Base-by-base conservation (phyloP, 208 protist genomes). In the Porcisia hertigi region DNA sequence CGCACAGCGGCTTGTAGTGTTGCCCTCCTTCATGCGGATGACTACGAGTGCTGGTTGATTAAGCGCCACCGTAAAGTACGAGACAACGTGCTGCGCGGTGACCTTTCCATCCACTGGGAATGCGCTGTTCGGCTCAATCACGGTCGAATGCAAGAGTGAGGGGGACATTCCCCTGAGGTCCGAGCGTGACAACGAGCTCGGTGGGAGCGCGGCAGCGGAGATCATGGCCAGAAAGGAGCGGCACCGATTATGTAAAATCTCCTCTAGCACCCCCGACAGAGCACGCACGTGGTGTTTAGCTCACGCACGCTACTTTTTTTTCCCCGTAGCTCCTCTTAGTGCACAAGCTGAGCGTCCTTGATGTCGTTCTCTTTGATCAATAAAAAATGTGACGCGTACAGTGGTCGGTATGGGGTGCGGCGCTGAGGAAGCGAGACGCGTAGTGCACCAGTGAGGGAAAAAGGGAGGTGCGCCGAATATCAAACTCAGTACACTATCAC, bases 11-110 rank as follows among this genome's bases (percentile, higher is more conserved):
- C 89, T 85, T 2, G 89, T 88, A 25, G 81, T 89, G 81, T 93
- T 95, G 52, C 86, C 88, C 82, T 98, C 92, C 71, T 93, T 91
- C 79, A 96, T 87, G 23, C 86, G 81, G 45, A 98, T 81, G 34
- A 81, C 90, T 30, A 97, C 79, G 49, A 89, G 83, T 30, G 74
- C 84, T 9, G 85, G 84, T 34, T 87, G 73, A 11, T 73, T 57
- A 4, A 96, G 63, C 3, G 70, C 47, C 52, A 97, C 84, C 20
- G 72, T 63, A 75, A 94, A 97, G 73, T 91, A 92, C 30, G 89
- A 65, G 4, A 84, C 81, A 1, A 90, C 90, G 47, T 88, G 78
- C 25, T 81, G 82, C 43, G 89, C 82, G 67, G 85, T 80, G 30
- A 95, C 75, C 11, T 67, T 41, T 1, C 75, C 71, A 16, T 82